These are phyloP conservation scores for Erysimum cheiri DNA, from an alignment of 441 rosid species.

Conservation along the genomic window DNA sequence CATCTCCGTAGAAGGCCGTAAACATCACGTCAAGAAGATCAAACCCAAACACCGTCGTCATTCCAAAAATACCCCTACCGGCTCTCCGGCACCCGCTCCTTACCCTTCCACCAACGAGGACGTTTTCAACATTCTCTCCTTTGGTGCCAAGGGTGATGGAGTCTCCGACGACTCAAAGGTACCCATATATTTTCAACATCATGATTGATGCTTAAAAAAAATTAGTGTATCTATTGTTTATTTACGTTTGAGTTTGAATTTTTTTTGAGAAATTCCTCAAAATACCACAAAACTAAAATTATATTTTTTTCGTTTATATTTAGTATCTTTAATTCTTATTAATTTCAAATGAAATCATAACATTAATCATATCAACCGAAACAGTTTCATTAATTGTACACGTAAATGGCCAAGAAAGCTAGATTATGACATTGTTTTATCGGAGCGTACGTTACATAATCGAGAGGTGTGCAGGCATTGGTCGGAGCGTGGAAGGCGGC, in stretches of 20 bases:
- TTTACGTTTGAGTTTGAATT: constrained; percentile 1
- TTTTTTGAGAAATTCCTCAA: too few relatives aligned
- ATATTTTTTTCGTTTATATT: background rate
- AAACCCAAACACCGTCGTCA: constrained; percentile 42
- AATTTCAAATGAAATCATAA: background rate
- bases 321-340: background rate
- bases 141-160: constrained; percentile 45
- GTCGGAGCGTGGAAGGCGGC: constrained; percentile 37
- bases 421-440: too few relatives aligned
- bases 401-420: too few relatives aligned
- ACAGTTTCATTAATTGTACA: background rate
- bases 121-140: constrained; percentile 41
- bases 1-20: constrained; percentile 43
- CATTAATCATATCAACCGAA: background rate
- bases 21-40: constrained; percentile 38
- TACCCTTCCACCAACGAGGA: constrained; percentile 28
- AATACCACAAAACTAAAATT: too few relatives aligned
- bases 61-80: constrained; percentile 31
- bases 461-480: constrained; percentile 20
- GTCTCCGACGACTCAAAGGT: constrained; percentile 47
- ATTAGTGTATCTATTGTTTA: background rate
- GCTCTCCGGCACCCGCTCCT: constrained; percentile 36
- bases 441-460: too few relatives aligned
- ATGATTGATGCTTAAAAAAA: background rate
- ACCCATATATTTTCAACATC: too few relatives aligned